Evolutionary conservation across 331 rosid genomes (phyloP).

Genomic region (Arachis monticola): DNA sequence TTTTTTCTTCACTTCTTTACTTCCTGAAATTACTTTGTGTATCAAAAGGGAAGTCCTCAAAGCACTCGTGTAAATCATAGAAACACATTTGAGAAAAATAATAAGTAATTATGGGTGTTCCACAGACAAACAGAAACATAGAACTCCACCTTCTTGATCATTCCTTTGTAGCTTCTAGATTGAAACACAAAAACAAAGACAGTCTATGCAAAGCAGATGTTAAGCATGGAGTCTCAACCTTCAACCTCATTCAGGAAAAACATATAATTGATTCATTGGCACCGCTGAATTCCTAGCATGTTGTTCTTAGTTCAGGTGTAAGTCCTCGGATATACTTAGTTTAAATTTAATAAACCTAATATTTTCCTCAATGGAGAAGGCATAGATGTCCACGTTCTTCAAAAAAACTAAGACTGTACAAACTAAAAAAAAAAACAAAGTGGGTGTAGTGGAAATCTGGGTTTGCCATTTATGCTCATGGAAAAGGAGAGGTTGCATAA

Average conservation of each 20-base stretch:
- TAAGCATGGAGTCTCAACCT: slow-evolving; percentile 20
- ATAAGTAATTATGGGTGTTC: neutral
- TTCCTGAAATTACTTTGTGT: slow-evolving; percentile 55
- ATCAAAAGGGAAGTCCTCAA: slow-evolving; percentile 37
- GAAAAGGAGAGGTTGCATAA: neutral
- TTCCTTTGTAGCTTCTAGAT: slow-evolving; percentile 19
- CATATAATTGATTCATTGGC: neutral
- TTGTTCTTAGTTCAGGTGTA: neutral
- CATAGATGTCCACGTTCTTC: neutral
- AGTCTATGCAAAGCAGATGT: slow-evolving; percentile 12
- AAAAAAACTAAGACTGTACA: neutral
- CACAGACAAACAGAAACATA: neutral
- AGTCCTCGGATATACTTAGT: neutral
- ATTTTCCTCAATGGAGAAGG: slow-evolving; percentile 4
- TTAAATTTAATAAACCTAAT: neutral
- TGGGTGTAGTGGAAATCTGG: neutral
- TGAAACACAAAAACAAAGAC: neutral
- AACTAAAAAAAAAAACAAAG: slow-evolving; percentile 4
- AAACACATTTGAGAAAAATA: slow-evolving; percentile 25
- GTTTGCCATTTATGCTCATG: neutral
- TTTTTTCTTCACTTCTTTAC: slow-evolving; percentile 50
- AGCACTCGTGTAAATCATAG: neutral
- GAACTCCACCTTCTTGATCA: slow-evolving; percentile 1
- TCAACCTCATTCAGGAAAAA: neutral
- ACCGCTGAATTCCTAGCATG: neutral